phyloP scores from a whole-genome alignment of 768 basidiomycete species.

The Pholiota molesta region DNA sequence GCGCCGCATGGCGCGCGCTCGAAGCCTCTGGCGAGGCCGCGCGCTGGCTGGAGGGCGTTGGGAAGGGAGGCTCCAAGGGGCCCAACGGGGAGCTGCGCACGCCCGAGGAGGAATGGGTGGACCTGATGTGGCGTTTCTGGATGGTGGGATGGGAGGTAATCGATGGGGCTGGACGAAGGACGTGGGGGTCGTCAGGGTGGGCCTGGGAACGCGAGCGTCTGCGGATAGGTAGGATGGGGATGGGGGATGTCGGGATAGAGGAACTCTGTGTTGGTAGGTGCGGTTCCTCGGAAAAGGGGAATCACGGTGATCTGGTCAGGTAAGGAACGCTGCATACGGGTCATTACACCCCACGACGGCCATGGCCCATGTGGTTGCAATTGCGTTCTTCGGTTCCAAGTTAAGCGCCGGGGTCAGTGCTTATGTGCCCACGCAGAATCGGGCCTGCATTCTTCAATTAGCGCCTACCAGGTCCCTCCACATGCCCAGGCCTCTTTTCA shows the following conservation, averaged over 20 bases:
- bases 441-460: no score
- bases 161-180: conserved; percentile 19
- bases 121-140: conserved; percentile 38
- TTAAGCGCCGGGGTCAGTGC: no score
- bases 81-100: conserved; percentile 28
- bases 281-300: neutral
- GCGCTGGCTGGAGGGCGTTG: conserved; percentile 66
- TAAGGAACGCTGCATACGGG: no score
- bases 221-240: conserved; percentile 6
- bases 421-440: no score
- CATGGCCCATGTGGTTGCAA: no score
- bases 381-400: no score
- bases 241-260: neutral
- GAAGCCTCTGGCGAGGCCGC: conserved; percentile 59
- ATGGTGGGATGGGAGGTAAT: conserved; percentile 21
- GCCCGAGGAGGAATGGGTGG: conserved; percentile 61
- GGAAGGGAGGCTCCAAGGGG: conserved; percentile 35
- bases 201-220: neutral
- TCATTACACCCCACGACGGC: no score
- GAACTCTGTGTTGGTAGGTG: neutral
- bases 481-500: no score
- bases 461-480: no score
- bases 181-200: neutral
- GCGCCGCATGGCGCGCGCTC: conserved; percentile 60
- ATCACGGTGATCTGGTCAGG: no score